A percentile compares a stretch with the other conserved stretches of the same genome.
These are phyloP conservation scores for Pichia occidentalis DNA, from an alignment of 805 yeast species.

Conservation along the genomic window DNA sequence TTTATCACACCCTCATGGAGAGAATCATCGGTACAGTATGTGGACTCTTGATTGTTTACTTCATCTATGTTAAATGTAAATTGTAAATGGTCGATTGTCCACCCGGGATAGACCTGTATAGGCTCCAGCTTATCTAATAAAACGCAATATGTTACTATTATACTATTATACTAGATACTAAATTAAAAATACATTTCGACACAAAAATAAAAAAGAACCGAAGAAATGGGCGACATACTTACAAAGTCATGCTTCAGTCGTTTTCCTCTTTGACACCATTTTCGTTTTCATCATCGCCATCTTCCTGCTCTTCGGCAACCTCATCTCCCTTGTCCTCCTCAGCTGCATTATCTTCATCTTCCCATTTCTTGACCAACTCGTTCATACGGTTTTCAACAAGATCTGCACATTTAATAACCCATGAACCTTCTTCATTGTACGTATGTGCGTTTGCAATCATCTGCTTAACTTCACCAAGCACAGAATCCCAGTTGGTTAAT, in stretches of 20 bases:
- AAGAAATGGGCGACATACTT: not conserved
- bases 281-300: not conserved
- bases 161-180: no score
- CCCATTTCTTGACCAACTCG: slow-evolving; percentile 15
- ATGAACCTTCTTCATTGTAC: slow-evolving; percentile 63
- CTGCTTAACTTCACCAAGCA: slow-evolving; percentile 42
- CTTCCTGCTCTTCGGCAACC: not conserved
- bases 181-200: no score
- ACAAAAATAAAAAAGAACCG: slow-evolving; percentile 1
- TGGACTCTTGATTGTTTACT: slow-evolving; percentile 32
- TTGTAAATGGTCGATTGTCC: slow-evolving; percentile 1
- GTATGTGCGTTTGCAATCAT: slow-evolving; percentile 65
- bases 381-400: slow-evolving; percentile 35
- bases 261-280: no score
- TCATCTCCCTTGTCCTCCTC: not conserved
- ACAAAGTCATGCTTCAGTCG: not conserved
- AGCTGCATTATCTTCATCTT: slow-evolving; percentile 4
- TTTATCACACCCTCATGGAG: slow-evolving; percentile 44
- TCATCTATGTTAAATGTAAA: slow-evolving; percentile 19
- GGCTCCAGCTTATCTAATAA: no score
- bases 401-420: slow-evolving; percentile 55
- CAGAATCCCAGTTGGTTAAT: slow-evolving; percentile 37
- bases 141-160: no score
- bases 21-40: slow-evolving; percentile 37
- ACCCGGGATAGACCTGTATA: no score